Evolutionary conservation across 352 stramenopile species (phyloP).

Genomic region (Phytophthora citrophthora): DNA sequence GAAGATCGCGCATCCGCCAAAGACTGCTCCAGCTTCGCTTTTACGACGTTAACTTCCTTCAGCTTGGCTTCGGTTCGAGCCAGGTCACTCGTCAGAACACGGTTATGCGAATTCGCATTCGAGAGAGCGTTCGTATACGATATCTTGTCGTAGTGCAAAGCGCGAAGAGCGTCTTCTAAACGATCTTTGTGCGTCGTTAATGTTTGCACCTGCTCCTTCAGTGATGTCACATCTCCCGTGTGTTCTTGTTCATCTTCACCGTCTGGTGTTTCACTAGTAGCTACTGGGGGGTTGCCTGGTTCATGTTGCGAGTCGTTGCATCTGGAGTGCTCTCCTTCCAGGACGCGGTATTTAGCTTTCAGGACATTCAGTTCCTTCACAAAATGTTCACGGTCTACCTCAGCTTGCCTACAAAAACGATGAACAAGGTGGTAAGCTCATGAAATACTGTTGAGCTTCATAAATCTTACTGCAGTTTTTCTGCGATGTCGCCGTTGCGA

Average conservation of each 20-base stretch:
- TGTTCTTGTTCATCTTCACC: conserved; percentile 1
- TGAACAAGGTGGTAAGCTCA: background rate
- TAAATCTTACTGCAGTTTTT: conserved; percentile 60
- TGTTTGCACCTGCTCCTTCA: conserved; percentile 65
- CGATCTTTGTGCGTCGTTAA: conserved; percentile 62
- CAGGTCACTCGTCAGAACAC: conserved; percentile 66
- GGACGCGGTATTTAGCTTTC: conserved; percentile 48
- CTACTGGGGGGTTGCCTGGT: background rate
- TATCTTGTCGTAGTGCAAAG: conserved; percentile 84
- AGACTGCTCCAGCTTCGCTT: conserved; percentile 51
- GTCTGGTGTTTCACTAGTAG: background rate
- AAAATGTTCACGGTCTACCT: conserved; percentile 57
- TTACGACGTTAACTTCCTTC: conserved; percentile 45
- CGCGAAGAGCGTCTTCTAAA: conserved; percentile 76
- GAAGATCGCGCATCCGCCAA: conserved; percentile 46
- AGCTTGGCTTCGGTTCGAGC: conserved; percentile 61
- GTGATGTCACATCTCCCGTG: conserved; percentile 7
- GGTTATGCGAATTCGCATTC: conserved; percentile 82
- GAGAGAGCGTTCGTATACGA: conserved; percentile 83
- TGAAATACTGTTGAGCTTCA: background rate
- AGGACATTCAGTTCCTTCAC: conserved; percentile 54
- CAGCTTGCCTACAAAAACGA: conserved; percentile 42
- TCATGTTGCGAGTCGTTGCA: conserved; percentile 12
- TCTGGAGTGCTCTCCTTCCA: conserved; percentile 61
- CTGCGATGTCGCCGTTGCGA: conserved; percentile 44